Conservation (phyloP, 169 alveolate species). For the Cryptosporidium meleagridis region DNA sequence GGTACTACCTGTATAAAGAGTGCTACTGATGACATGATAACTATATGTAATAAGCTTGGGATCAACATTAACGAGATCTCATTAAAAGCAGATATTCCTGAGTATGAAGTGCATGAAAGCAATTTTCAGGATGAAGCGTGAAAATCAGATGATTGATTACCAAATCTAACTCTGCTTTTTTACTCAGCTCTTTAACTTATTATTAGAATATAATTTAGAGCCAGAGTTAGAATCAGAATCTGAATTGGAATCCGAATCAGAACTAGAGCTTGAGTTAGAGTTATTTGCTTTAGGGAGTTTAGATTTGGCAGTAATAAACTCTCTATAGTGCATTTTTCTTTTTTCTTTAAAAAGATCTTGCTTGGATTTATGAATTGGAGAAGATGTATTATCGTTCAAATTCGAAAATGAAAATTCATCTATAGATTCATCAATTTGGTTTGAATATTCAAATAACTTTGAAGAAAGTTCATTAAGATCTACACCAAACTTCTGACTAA, state of each 20-base stretch:
- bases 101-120: neutral
- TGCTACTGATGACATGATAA: slow-evolving; percentile 39
- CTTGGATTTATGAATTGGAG: slow-evolving; percentile 22
- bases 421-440: neutral
- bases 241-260: neutral
- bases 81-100: slow-evolving; percentile 6
- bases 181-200: neutral
- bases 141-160: neutral
- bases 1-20: slow-evolving; percentile 60
- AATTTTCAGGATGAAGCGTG: neutral
- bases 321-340: slow-evolving; percentile 51
- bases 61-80: neutral
- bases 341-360: slow-evolving; percentile 9
- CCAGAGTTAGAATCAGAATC: too few relatives aligned
- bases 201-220: neutral
- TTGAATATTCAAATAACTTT: slow-evolving; percentile 28
- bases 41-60: slow-evolving; percentile 37
- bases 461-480: slow-evolving; percentile 56
- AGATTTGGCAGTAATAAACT: slow-evolving; percentile 42
- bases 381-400: neutral
- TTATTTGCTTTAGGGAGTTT: neutral
- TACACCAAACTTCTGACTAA: neutral
- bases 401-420: neutral
- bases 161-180: neutral
- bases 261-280: neutral